Evolutionary conservation across 2,329 filamentous ascomycete genomes (phyloP).

Genomic region (Paraconiothyrium sp.): DNA sequence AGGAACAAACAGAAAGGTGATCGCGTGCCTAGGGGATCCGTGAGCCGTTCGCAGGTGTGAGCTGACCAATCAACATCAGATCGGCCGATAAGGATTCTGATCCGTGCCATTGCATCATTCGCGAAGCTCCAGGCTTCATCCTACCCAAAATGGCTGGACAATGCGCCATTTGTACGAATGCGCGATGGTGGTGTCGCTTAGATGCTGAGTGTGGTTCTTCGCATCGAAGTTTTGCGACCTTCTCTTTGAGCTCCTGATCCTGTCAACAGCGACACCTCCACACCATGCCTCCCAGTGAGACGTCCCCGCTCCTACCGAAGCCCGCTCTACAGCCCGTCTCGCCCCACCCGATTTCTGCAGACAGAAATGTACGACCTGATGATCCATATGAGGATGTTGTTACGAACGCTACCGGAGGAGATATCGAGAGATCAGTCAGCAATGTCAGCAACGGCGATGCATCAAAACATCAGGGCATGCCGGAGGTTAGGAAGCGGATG

Average conservation of each 20-base stretch:
- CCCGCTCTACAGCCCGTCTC: constrained; percentile 19
- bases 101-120: constrained; percentile 5
- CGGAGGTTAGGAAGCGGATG: constrained; percentile 61
- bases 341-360: constrained; percentile 32
- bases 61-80: background rate
- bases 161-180: constrained; percentile 1
- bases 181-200: constrained; percentile 2
- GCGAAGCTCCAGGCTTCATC: background rate
- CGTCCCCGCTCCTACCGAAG: constrained; percentile 56
- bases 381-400: constrained; percentile 12
- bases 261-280: background rate
- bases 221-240: background rate
- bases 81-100: background rate
- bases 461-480: constrained; percentile 55
- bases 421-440: constrained; percentile 48
- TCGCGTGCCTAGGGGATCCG: too few species aligned
- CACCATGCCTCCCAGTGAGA: constrained; percentile 44
- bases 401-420: constrained; percentile 26
- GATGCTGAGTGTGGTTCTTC: constrained; percentile 1
- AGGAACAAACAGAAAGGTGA: background rate
- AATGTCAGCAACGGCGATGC: constrained; percentile 41
- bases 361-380: constrained; percentile 37
- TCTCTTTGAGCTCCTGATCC: background rate
- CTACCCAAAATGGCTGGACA: background rate
- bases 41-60: background rate